A percentile compares a stretch with the other conserved stretches of the same genome.
These are phyloP conservation scores for Ochromonas danica DNA, from an alignment of 108 stramenopile species.

Conservation along the genomic window DNA sequence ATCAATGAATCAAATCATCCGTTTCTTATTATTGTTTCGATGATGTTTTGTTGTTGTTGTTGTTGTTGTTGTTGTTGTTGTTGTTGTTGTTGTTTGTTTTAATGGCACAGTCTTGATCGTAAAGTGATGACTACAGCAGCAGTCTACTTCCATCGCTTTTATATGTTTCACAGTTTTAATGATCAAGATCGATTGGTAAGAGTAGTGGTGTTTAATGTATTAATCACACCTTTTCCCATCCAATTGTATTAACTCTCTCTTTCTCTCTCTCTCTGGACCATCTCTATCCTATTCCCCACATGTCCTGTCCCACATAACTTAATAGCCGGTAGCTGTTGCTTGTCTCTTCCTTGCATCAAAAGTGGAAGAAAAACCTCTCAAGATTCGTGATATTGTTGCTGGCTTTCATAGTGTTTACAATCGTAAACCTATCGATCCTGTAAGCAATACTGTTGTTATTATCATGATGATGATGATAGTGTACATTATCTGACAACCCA, in stretches of 20 bases:
- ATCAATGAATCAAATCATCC: not conserved
- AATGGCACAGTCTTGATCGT: constrained; percentile 43
- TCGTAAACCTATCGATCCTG: constrained; percentile 49
- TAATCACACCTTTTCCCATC: constrained; percentile 72
- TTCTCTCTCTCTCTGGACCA: not conserved
- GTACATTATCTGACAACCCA: no score
- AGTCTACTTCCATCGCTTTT: constrained; percentile 85
- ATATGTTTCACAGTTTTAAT: constrained; percentile 74
- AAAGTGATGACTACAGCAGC: constrained; percentile 71
- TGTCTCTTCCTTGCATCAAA: constrained; percentile 76
- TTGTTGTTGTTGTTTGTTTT: not conserved
- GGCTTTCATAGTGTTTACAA: constrained; percentile 67
- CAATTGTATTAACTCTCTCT: constrained; percentile 68
- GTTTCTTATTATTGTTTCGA: not conserved
- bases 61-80: not conserved
- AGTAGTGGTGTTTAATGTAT: constrained; percentile 69
- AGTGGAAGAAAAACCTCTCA: constrained; percentile 80
- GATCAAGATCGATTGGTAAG: constrained; percentile 76
- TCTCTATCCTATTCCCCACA: not conserved
- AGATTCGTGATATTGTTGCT: constrained; percentile 65
- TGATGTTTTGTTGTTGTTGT: not conserved
- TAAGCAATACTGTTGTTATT: no score
- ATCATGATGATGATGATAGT: no score
- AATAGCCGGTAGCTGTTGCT: constrained; percentile 65
- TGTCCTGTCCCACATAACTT: no score